A percentile compares a stretch with the other conserved stretches of the same genome.
Conservation (phyloP, 2,329 filamentous ascomycete species). For the Paraphaeosphaeria sporulosa region DNA sequence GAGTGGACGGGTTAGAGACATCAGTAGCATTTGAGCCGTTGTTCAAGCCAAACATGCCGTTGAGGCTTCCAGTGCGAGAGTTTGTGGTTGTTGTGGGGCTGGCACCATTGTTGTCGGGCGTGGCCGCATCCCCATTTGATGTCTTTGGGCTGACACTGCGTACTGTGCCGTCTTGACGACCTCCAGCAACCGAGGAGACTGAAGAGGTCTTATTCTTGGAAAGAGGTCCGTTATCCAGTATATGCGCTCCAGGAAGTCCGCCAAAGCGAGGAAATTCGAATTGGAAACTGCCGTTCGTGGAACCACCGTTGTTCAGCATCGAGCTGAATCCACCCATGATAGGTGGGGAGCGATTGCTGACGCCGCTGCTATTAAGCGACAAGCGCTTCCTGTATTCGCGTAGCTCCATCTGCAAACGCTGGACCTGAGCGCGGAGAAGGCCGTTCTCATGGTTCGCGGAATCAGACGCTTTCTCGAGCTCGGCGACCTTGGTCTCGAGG, state of each 20-base stretch:
- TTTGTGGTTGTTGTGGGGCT: constrained; percentile 48
- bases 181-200: constrained; percentile 29
- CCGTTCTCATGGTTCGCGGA: constrained; percentile 85
- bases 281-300: constrained; percentile 82
- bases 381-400: constrained; percentile 90
- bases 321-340: constrained; percentile 54
- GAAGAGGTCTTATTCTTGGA: constrained; percentile 40
- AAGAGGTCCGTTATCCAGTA: constrained; percentile 58
- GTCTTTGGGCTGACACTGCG: constrained; percentile 49
- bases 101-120: constrained; percentile 37
- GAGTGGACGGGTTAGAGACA: constrained; percentile 52
- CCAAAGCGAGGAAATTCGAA: constrained; percentile 98
- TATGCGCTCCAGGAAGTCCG: constrained; percentile 65
- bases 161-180: constrained; percentile 44
- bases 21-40: constrained; percentile 47
- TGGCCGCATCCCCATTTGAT: constrained; percentile 33
- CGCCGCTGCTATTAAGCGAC: constrained; percentile 63
- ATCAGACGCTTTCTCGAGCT: constrained; percentile 81
- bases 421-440: constrained; percentile 83
- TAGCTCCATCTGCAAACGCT: constrained; percentile 84
- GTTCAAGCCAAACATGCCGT: constrained; percentile 34
- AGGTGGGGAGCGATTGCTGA: constrained; percentile 58
- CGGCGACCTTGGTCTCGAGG: constrained; percentile 72
- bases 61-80: constrained; percentile 45
- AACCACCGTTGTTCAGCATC: constrained; percentile 60